Evolutionary conservation across 306 rosid species (phyloP).

Genomic region (Glycine tomentella): DNA sequence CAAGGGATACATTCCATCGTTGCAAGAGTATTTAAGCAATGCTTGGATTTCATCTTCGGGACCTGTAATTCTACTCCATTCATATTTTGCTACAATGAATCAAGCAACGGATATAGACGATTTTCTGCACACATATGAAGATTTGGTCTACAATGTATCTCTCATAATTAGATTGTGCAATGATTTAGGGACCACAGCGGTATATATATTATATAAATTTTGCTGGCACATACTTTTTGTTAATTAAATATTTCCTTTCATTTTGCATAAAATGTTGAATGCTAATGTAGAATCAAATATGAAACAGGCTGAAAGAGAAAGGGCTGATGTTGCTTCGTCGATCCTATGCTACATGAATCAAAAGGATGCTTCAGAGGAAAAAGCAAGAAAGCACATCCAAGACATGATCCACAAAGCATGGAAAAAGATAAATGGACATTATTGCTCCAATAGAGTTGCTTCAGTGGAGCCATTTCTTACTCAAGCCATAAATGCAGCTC

Average conservation of each 20-base stretch:
- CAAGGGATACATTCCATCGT: conserved; percentile 54
- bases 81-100: conserved; percentile 45
- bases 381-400: conserved; percentile 48
- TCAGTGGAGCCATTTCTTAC: neutral
- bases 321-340: conserved; percentile 72
- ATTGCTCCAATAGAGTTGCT: neutral
- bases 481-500: neutral
- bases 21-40: conserved; percentile 62
- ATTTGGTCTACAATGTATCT: conserved; percentile 48
- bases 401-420: neutral
- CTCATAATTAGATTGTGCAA: conserved; percentile 55
- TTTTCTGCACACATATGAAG: conserved; percentile 42
- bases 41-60: conserved; percentile 72
- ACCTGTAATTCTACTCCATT: conserved; percentile 52
- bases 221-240: too few relatives aligned
- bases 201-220: conserved; percentile 15
- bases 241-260: neutral
- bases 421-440: neutral
- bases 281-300: neutral
- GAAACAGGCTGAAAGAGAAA: conserved; percentile 64
- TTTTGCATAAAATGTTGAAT: neutral
- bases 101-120: conserved; percentile 25
- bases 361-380: conserved; percentile 53
- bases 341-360: conserved; percentile 64
- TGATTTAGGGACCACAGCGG: conserved; percentile 50